These are phyloP conservation scores for Aspergillus thermomutatus DNA, from an alignment of 2,329 filamentous ascomycete species.

Conservation along the genomic window DNA sequence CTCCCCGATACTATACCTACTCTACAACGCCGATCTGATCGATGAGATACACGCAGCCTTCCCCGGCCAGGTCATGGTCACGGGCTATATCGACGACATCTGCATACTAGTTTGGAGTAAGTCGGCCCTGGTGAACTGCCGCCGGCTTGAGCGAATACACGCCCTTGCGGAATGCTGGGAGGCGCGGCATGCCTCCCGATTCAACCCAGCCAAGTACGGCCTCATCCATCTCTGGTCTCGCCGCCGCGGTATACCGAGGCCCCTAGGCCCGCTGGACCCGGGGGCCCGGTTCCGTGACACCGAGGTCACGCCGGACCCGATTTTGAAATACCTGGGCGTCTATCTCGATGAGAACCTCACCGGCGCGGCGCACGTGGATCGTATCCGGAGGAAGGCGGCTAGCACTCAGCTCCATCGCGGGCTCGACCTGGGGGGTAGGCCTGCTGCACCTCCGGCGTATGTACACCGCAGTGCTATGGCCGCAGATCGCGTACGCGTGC, in stretches of 20 bases:
- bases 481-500: conserved; percentile 25
- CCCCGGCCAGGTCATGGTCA: too few species aligned
- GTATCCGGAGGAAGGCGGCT: conserved; percentile 2
- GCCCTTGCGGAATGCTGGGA: background rate
- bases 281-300: too few species aligned
- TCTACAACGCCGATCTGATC: conserved; percentile 28
- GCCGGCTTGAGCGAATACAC: background rate
- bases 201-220: background rate
- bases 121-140: too few species aligned
- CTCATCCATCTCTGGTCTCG: background rate
- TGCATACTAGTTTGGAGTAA: too few species aligned
- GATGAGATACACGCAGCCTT: too few species aligned
- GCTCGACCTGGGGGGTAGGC: background rate
- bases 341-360: too few species aligned
- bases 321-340: too few species aligned
- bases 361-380: too few species aligned
- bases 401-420: background rate
- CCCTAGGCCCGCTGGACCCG: too few species aligned
- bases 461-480: conserved; percentile 23
- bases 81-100: too few species aligned
- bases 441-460: conserved; percentile 10
- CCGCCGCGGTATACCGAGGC: background rate
- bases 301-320: too few species aligned
- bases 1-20: conserved; percentile 24
- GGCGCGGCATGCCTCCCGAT: background rate